Evolutionary conservation across 2,329 filamentous ascomycete genomes (phyloP).

Genomic region (Dactylellina cionopaga): DNA sequence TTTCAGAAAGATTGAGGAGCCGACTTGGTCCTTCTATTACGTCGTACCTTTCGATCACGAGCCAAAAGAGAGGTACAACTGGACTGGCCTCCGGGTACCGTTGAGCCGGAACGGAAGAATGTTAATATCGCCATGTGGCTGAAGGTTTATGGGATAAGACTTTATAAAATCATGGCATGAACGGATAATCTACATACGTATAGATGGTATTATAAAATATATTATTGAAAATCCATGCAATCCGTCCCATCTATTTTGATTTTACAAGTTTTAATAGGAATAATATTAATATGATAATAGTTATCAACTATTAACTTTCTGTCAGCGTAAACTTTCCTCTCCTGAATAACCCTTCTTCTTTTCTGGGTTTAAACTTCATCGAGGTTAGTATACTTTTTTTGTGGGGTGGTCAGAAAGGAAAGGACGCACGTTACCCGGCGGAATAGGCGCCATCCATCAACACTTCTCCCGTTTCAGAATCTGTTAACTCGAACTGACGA

Average conservation of each 20-base stretch:
- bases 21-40: too few species aligned
- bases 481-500: neutral
- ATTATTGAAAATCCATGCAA: neutral
- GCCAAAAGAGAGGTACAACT: too few species aligned
- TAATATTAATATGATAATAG: too few species aligned
- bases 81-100: neutral
- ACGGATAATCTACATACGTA: neutral
- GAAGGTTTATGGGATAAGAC: neutral
- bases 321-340: too few species aligned
- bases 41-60: too few species aligned
- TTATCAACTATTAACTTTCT: too few species aligned
- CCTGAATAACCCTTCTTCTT: too few species aligned
- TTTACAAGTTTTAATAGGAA: too few species aligned
- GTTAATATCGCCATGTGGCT: neutral
- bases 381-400: neutral
- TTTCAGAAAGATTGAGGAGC: slow-evolving; percentile 19
- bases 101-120: neutral
- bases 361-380: slow-evolving; percentile 27
- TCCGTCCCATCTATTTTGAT: neutral
- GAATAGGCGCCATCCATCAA: slow-evolving; percentile 35
- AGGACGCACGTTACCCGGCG: slow-evolving; percentile 11
- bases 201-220: neutral
- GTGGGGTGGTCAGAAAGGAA: too few species aligned
- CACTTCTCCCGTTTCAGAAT: slow-evolving; percentile 30
- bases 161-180: too few species aligned